phyloP scores from a whole-genome alignment of 371 early-diverging fungal species.

The Mucor plumbeus region DNA sequence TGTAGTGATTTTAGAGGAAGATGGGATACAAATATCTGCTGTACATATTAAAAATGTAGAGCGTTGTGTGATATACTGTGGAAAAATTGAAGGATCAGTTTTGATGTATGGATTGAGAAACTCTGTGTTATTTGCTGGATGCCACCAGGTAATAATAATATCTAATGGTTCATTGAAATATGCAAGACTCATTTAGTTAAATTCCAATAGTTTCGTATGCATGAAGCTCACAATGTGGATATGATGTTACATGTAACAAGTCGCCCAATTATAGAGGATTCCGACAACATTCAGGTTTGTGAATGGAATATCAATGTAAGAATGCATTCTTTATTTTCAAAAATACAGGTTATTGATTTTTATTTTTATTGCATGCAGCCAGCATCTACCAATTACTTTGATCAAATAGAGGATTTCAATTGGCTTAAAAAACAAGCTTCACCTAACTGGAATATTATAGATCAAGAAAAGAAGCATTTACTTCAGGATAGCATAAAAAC shows the following conservation, averaged over 20 bases:
- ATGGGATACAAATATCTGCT: constrained; percentile 47
- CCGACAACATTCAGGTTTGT: constrained; percentile 54
- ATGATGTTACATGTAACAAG: constrained; percentile 72
- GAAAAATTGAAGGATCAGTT: constrained; percentile 71
- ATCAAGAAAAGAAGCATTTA: constrained; percentile 1
- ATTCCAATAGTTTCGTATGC: constrained; percentile 72
- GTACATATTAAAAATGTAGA: constrained; percentile 72
- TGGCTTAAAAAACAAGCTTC: constrained; percentile 80
- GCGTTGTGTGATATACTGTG: constrained; percentile 65
- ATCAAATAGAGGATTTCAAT: constrained; percentile 83
- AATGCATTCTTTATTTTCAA: too few species aligned
- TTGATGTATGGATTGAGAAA: constrained; percentile 65
- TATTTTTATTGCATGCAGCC: background rate
- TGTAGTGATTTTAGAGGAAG: constrained; percentile 55
- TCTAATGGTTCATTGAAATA: background rate
- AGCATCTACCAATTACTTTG: constrained; percentile 48
- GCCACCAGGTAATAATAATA: constrained; percentile 70
- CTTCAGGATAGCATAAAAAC: background rate
- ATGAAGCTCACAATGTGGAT: constrained; percentile 65
- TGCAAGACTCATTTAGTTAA: too few species aligned
- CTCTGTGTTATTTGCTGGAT: constrained; percentile 66
- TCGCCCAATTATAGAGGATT: constrained; percentile 85
- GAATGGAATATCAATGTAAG: constrained; percentile 25
- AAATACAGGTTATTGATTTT: constrained; percentile 16
- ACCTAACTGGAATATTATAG: constrained; percentile 71